Evolutionary conservation across 2,329 filamentous ascomycete genomes (phyloP).

Genomic region (Aspergillus caelatus): DNA sequence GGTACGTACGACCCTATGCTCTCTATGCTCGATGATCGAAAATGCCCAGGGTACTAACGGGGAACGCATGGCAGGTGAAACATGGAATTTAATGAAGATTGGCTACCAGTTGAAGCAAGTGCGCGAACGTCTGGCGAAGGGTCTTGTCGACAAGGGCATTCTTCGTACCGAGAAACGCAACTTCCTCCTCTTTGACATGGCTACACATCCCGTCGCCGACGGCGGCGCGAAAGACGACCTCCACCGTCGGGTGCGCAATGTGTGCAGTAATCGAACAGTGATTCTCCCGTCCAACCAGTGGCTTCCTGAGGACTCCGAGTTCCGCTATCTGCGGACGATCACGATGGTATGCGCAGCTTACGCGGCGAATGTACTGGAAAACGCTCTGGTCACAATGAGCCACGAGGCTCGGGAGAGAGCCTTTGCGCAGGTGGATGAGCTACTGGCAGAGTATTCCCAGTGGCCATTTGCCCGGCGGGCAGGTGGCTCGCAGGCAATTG

Average conservation of each 20-base stretch:
- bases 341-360: constrained; percentile 98
- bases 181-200: constrained; percentile 99
- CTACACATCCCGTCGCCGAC: constrained; percentile 95
- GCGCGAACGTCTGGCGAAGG: constrained; percentile 93
- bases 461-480: constrained; percentile 89
- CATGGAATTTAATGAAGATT: constrained; percentile 99
- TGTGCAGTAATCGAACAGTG: constrained; percentile 91
- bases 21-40: neutral
- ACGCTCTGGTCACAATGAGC: constrained; percentile 89
- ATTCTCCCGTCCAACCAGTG: constrained; percentile 85
- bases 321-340: constrained; percentile 87
- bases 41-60: constrained; percentile 1
- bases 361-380: constrained; percentile 96
- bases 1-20: constrained; percentile 57
- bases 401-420: constrained; percentile 93
- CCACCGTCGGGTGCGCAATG: constrained; percentile 84
- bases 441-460: constrained; percentile 94
- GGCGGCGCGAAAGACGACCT: constrained; percentile 98
- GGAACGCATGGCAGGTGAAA: constrained; percentile 70
- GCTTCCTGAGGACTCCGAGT: constrained; percentile 91
- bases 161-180: constrained; percentile 98
- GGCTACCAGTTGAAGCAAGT: constrained; percentile 99
- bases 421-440: constrained; percentile 94
- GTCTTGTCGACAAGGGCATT: constrained; percentile 97
- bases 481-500: constrained; percentile 78